These are phyloP conservation scores for Lichtheimia corymbifera DNA, from an alignment of 371 early-diverging fungal species.

Conservation along the genomic window DNA sequence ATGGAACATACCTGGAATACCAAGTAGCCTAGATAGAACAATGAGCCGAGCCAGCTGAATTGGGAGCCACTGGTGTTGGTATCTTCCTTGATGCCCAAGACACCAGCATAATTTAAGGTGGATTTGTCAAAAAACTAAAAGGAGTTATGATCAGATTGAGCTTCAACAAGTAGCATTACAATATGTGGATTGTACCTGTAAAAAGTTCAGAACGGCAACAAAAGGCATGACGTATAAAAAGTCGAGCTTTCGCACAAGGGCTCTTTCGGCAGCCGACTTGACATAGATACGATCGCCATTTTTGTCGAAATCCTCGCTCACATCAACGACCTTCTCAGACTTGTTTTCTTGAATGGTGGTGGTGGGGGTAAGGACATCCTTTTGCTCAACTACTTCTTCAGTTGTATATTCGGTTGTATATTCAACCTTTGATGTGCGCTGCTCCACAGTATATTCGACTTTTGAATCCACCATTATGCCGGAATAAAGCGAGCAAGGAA, in stretches of 20 bases:
- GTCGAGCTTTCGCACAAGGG: constrained; percentile 25
- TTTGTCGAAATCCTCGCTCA: constrained; percentile 18
- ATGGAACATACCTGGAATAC: constrained; percentile 18
- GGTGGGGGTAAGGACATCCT: background rate
- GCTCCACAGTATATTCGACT: background rate
- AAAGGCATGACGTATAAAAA: constrained; percentile 34
- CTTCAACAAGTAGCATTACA: background rate
- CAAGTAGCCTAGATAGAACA: constrained; percentile 27
- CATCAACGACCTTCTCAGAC: background rate
- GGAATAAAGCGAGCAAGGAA: no score
- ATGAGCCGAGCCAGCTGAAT: constrained; percentile 25
- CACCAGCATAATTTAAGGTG: constrained; percentile 27
- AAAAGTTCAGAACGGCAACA: constrained; percentile 30
- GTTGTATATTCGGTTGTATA: constrained; percentile 14
- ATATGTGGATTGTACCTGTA: constrained; percentile 21
- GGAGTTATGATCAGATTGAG: background rate
- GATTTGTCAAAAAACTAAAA: constrained; percentile 37
- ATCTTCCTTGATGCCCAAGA: constrained; percentile 23
- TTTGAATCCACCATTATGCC: background rate
- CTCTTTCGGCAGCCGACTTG: constrained; percentile 15
- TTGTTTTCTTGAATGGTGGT: background rate
- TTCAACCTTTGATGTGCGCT: constrained; percentile 18
- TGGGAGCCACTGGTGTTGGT: constrained; percentile 15
- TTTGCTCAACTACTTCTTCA: background rate
- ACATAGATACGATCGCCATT: constrained; percentile 27